Evolutionary conservation across 192 early-diverging fungal species (phyloP), one percentile per base, ranked within the genome.

Genomic region (Gaertneriomyces sp.): DNA sequence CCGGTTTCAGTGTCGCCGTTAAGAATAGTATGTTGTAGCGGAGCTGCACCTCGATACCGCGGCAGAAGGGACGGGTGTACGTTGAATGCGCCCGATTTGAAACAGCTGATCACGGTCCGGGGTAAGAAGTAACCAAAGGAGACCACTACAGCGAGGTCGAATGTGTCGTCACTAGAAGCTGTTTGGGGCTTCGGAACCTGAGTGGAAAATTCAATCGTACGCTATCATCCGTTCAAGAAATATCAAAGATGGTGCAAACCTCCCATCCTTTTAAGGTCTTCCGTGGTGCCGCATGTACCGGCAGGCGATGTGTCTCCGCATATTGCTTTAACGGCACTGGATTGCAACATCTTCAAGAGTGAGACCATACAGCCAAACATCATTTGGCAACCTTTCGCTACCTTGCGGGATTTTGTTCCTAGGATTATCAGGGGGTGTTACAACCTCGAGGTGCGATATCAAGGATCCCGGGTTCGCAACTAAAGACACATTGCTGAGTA

Each of bases 41-140:
- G 95, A 9, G 95, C 85, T 11, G 95, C 88, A 14, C 95, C 95
- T n/a, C 95, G 86, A 71, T 94, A 87, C 80, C 85, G 85, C 40
- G 95, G 95, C 44, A 98, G 72, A 42, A 98, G 74, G 8, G 93
- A 96, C n/a, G 95, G 95, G 64, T 98, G 95, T 5, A 95, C 85
- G 68, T 98, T 98, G 42, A 97, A 70, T 9, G 88, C 87, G 20
- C 85, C 88, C 39, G 74, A 65, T 6, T 71, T 78, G 67, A 96
- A 92, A 2, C 76, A 60, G 1, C 72, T 61, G 52, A 96, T 86
- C n/a, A 98, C 72, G 33, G 77, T 42, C n/a, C 69, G 53, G 2
- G 95, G 88, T 20, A 98, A 64, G 62, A 96, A 94, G 64, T 88
- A 90, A 6, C 95, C 93, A 82, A 96, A 98, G 1, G 93, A 95